Evolutionary conservation across 176 grass and related monocot species (phyloP), one percentile per base, ranked within the genome.

Genomic region (Phoenix roebelenii): DNA sequence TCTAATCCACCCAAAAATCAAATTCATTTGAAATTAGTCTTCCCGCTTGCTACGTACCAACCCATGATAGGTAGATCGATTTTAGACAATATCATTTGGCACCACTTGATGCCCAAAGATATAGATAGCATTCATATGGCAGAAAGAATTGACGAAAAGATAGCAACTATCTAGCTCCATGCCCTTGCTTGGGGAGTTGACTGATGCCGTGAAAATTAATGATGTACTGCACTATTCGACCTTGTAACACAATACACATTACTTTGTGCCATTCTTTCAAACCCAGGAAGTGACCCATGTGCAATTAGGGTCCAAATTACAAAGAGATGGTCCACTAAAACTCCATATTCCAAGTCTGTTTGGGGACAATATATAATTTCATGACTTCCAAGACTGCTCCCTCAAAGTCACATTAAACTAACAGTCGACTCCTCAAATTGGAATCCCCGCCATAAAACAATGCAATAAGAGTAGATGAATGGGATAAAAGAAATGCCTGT

Each of bases 311-410:
- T 73, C 73, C 76, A 51, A 49, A 77, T 15, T 51, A 67, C 73
- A 20, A 74, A 66, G 68, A 14, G 39, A n/a, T 17, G 52, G 52
- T 19, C 51, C 26, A 32, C 28, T 30, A 6, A 30, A 30, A 30
- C 28, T 30, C 35, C 35, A 2, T 12, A 44, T 44, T 44, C 35
- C 35, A 2, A 14, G 35, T 44, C 9, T 9, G 10, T 44, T 14
- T 25, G 57, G 77, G 50, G 44, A 48, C 68, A 77, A 70, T 66
- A 20, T 20, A 70, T 70, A 66, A 63, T 67, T 58, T 84, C 61
- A 51, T 61, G 66, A 68, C 44, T 80, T 77, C 77, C 81, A 81
- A 89, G 77, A 81, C 84, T 89, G 85, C 67, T 58, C 77, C 85
- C 77, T 71, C 56, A 0, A 44, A 25, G 54, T 60, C 57, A 16